Percentiles rank a stretch among this genome's conserved stretches.
Conservation (phyloP, 768 basidiomycete species). For the Roridomyces roridus region DNA sequence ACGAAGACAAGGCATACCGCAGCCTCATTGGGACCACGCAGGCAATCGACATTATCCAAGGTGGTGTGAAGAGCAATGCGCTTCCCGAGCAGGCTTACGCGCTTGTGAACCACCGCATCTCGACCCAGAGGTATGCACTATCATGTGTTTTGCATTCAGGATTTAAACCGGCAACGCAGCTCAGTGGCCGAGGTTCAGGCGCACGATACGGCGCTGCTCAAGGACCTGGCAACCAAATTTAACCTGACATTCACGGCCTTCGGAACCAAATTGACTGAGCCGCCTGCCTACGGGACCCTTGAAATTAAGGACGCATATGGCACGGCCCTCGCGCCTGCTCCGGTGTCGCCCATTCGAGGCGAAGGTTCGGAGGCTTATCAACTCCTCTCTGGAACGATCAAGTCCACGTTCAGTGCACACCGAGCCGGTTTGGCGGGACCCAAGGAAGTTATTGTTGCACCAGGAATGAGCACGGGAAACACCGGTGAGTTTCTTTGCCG, state of each 20-base stretch:
- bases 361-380: constrained; percentile 51
- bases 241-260: constrained; percentile 69
- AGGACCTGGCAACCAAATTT: constrained; percentile 52
- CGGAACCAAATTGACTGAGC: constrained; percentile 45
- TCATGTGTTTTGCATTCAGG: neutral
- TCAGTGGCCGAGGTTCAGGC: constrained; percentile 50
- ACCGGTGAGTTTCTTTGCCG: constrained; percentile 48
- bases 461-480: constrained; percentile 66
- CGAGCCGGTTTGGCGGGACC: constrained; percentile 35
- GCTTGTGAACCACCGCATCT: constrained; percentile 75
- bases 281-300: constrained; percentile 50
- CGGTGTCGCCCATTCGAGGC: constrained; percentile 56
- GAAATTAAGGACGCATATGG: constrained; percentile 56
- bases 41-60: constrained; percentile 72
- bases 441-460: constrained; percentile 51
- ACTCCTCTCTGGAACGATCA: constrained; percentile 69
- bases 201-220: constrained; percentile 53
- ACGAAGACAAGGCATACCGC: constrained; percentile 44
- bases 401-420: constrained; percentile 61
- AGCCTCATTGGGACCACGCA: constrained; percentile 74
- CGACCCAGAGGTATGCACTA: constrained; percentile 55
- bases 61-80: constrained; percentile 78
- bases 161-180: constrained; percentile 28
- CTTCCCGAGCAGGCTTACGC: constrained; percentile 78
- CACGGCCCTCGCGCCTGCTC: constrained; percentile 68